Percentiles rank a stretch among this genome's conserved stretches.
Evolutionary conservation across 257 asterid genomes (phyloP).

Genomic region (Catharanthus roseus): DNA sequence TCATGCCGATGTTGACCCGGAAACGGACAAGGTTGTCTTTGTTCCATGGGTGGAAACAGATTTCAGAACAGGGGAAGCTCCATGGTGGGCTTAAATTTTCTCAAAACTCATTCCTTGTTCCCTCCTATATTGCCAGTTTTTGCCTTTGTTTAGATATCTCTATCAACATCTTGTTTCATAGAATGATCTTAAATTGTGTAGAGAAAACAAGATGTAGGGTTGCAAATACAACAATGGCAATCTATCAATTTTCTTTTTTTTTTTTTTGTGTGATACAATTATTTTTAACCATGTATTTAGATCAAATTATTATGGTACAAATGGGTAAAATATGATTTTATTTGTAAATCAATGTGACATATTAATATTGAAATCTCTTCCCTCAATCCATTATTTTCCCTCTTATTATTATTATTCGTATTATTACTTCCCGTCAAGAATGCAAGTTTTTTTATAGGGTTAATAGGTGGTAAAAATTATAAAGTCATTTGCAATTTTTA

Average conservation of each 20-base stretch:
- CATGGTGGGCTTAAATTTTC: constrained; percentile 72
- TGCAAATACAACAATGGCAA: constrained; percentile 3
- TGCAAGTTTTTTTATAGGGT: too few relatives aligned
- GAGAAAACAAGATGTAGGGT: constrained; percentile 11
- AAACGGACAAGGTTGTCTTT: constrained; percentile 69
- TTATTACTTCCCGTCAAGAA: too few relatives aligned
- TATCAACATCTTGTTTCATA: constrained; percentile 1
- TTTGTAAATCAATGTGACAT: neutral
- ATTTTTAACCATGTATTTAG: neutral
- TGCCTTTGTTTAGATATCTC: neutral
- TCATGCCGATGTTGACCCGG: constrained; percentile 64
- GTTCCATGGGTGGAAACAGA: constrained; percentile 95
- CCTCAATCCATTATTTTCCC: neutral
- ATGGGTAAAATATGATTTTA: neutral
- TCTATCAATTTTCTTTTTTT: neutral
- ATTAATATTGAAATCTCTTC: neutral
- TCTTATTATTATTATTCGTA: too few relatives aligned
- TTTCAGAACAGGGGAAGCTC: constrained; percentile 83
- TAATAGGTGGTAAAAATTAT: too few relatives aligned
- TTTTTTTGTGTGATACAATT: neutral
- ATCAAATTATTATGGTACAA: neutral
- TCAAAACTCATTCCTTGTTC: neutral
- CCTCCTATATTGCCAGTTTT: neutral
- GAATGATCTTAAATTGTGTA: neutral
- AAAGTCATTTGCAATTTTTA: too few relatives aligned